Percentiles rank a stretch among this genome's conserved stretches.
Conservation (phyloP, 257 asterid genomes). For the Capsicum baccatum region DNA sequence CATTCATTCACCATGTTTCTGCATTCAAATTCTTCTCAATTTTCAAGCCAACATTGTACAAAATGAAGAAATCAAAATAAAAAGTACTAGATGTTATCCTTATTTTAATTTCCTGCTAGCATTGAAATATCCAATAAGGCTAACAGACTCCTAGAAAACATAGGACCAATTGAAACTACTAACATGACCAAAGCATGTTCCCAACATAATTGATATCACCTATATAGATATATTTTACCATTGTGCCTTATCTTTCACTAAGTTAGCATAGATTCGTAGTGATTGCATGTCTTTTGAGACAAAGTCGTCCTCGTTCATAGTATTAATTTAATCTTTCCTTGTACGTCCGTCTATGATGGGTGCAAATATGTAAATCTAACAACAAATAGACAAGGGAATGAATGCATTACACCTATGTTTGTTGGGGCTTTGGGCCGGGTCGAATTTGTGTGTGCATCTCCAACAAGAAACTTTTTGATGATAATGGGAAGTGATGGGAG, state of each 20-base stretch:
- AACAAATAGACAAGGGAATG: not conserved
- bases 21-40: not conserved
- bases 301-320: not conserved
- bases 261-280: not conserved
- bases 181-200: not conserved
- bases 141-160: not conserved
- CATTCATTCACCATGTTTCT: not conserved
- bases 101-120: not conserved
- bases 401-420: not conserved
- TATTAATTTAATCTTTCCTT: not conserved
- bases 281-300: not conserved
- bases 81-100: not conserved
- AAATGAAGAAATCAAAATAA: not conserved
- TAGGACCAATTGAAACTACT: not conserved
- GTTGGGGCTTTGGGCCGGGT: not conserved
- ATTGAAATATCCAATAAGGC: not conserved
- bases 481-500: conserved; percentile 15
- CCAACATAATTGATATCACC: not conserved
- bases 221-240: not conserved
- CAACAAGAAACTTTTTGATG: not conserved
- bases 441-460: not conserved
- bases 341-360: not conserved
- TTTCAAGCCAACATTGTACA: not conserved
- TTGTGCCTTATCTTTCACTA: not conserved
- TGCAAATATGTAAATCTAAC: not conserved